Conservation (phyloP, 768 basidiomycete genomes). For the Kwoniella dejecticola region DNA sequence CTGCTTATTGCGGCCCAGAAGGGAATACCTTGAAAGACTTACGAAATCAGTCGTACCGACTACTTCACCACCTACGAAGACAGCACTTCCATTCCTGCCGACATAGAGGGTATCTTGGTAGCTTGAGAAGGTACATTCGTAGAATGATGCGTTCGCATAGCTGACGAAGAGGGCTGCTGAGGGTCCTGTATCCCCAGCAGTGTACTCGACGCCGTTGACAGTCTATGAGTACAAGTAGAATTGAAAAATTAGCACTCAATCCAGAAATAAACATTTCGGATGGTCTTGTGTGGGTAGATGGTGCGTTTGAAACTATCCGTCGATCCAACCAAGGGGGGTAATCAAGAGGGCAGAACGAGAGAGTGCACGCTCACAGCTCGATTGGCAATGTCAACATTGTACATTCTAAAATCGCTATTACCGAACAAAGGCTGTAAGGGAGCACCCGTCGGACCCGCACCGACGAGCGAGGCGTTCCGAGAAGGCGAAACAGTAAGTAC, state of each 20-base stretch:
- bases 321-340: no score
- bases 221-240: not conserved
- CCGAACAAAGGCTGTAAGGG: constrained; percentile 63
- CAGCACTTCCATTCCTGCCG: constrained; percentile 64
- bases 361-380: constrained; percentile 60
- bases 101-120: constrained; percentile 71
- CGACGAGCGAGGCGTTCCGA: constrained; percentile 64
- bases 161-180: constrained; percentile 67
- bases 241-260: no score
- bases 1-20: no score
- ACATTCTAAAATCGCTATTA: constrained; percentile 64
- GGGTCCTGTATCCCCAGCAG: constrained; percentile 58
- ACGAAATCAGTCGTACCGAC: constrained; percentile 67
- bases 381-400: constrained; percentile 70
- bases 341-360: no score
- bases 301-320: constrained; percentile 12
- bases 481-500: constrained; percentile 65
- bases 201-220: constrained; percentile 18
- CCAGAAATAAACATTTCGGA: not conserved
- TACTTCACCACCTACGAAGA: constrained; percentile 66
- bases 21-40: not conserved
- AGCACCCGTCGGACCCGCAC: constrained; percentile 65
- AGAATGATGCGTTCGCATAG: constrained; percentile 70
- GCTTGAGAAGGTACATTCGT: constrained; percentile 65
- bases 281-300: not conserved